Evolutionary conservation across 2,329 filamentous ascomycete genomes (phyloP).

Genomic region (Rhytidhysteron rufulum): DNA sequence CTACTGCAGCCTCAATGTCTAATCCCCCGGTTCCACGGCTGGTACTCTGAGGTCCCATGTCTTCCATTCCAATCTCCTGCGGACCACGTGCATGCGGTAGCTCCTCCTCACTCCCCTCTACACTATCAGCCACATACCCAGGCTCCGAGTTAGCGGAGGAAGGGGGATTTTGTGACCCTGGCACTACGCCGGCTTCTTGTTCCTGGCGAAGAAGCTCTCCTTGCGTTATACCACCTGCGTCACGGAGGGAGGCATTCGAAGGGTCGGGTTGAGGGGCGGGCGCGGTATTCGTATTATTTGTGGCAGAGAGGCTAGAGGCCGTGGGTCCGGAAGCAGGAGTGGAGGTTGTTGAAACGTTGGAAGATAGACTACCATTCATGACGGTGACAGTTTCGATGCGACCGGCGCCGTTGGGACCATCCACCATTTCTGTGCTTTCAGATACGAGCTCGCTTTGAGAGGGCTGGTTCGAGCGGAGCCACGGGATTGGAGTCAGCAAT

Average conservation of each 20-base stretch:
- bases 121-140: slow-evolving; percentile 25
- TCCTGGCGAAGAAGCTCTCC: slow-evolving; percentile 83
- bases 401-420: slow-evolving; percentile 74
- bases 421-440: slow-evolving; percentile 74
- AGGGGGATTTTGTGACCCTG: slow-evolving; percentile 42
- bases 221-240: slow-evolving; percentile 64
- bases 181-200: slow-evolving; percentile 75
- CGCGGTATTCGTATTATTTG: slow-evolving; percentile 32
- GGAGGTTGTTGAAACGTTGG: slow-evolving; percentile 4
- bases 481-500: slow-evolving; percentile 88
- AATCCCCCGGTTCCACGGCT: slow-evolving; percentile 26
- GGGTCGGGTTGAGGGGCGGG: slow-evolving; percentile 31
- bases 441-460: slow-evolving; percentile 62
- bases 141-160: slow-evolving; percentile 18
- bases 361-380: slow-evolving; percentile 61
- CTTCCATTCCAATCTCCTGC: slow-evolving; percentile 76
- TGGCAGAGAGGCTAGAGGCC: slow-evolving; percentile 4
- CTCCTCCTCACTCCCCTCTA: slow-evolving; percentile 50
- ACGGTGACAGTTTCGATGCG: slow-evolving; percentile 79
- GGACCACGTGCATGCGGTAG: slow-evolving; percentile 79
- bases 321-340: slow-evolving; percentile 5
- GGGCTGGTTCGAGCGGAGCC: slow-evolving; percentile 54
- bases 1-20: slow-evolving; percentile 34
- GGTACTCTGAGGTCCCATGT: slow-evolving; percentile 77
- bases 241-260: slow-evolving; percentile 29